These are phyloP conservation scores for Cunninghamia lanceolata DNA, from an alignment of 75 land plant genomes.

Conservation along the genomic window DNA sequence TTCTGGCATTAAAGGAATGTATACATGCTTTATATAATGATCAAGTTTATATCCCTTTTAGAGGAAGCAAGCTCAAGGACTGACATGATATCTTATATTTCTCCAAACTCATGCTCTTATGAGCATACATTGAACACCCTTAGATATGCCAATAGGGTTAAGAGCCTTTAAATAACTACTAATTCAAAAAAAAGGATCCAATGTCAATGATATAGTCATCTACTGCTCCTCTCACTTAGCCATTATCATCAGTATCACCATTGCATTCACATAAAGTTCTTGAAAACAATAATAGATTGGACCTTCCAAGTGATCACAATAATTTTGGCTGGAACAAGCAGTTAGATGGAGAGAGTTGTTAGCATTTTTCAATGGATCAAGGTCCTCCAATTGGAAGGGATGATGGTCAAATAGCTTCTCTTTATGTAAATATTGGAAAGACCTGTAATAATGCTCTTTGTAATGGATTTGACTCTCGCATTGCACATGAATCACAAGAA, in stretches of 20 bases:
- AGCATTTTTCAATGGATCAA: constrained; percentile 5
- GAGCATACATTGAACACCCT: constrained; percentile 97
- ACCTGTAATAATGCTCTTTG: too few relatives aligned
- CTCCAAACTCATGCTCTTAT: constrained; percentile 91
- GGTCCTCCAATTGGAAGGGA: constrained; percentile 9
- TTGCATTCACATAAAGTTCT: too few relatives aligned
- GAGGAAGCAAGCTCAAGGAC: constrained; percentile 94
- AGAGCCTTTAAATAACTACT: constrained; percentile 90
- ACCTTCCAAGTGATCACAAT: constrained; percentile 13
- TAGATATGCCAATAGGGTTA: constrained; percentile 99
- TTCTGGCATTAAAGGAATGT: constrained; percentile 94
- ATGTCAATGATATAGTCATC: constrained; percentile 39
- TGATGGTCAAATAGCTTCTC: too few relatives aligned
- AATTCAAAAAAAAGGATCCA: constrained; percentile 67
- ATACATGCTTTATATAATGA: constrained; percentile 97
- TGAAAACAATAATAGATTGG: constrained; percentile 17
- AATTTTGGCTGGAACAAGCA: constrained; percentile 38
- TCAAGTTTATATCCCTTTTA: constrained; percentile 92
- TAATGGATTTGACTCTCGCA: not conserved
- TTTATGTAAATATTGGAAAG: too few relatives aligned
- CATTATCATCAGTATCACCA: constrained; percentile 19
- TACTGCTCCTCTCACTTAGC: constrained; percentile 19
- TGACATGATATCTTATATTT: constrained; percentile 97
- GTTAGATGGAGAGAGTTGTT: constrained; percentile 19
- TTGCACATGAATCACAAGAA: not conserved